phyloP scores from a whole-genome alignment of 2,329 filamentous ascomycete genomes.

The Paradendryphiella salina region DNA sequence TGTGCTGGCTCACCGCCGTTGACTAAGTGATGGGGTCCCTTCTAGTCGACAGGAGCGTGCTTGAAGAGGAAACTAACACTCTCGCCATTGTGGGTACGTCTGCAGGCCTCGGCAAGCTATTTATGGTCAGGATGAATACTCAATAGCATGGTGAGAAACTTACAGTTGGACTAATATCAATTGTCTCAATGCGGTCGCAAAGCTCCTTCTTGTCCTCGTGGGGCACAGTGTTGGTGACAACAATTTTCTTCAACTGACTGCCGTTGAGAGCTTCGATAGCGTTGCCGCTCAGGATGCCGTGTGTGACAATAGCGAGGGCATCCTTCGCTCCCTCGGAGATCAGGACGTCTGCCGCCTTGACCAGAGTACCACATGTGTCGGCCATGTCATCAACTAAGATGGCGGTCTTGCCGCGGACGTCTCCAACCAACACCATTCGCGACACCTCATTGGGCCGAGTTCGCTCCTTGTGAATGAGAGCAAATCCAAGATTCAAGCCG shows the following conservation, averaged over 20 bases:
- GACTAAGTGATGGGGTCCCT: slow-evolving; percentile 5
- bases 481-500: slow-evolving; percentile 85
- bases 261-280: slow-evolving; percentile 85
- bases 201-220: slow-evolving; percentile 76
- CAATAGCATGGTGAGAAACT: slow-evolving; percentile 27
- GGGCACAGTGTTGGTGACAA: slow-evolving; percentile 89
- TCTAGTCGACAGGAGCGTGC: slow-evolving; percentile 60
- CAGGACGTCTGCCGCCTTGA: slow-evolving; percentile 87
- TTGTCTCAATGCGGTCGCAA: slow-evolving; percentile 82
- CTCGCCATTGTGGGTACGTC: slow-evolving; percentile 72
- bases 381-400: slow-evolving; percentile 99
- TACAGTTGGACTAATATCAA: slow-evolving; percentile 83
- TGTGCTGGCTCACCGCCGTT: slow-evolving; percentile 13
- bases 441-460: slow-evolving; percentile 88
- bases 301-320: slow-evolving; percentile 93
- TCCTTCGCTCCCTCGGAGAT: slow-evolving; percentile 78
- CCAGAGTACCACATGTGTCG: slow-evolving; percentile 86
- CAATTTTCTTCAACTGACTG: slow-evolving; percentile 74
- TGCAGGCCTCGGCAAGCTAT: slow-evolving; percentile 68
- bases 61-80: slow-evolving; percentile 72
- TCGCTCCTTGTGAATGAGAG: slow-evolving; percentile 95
- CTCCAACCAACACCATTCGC: slow-evolving; percentile 93
- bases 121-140: slow-evolving; percentile 16
- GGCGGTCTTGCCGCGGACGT: slow-evolving; percentile 85
- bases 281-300: slow-evolving; percentile 86